Evolutionary conservation across 2,329 filamentous ascomycete genomes (phyloP).

Genomic region (Colletotrichum trifolii): DNA sequence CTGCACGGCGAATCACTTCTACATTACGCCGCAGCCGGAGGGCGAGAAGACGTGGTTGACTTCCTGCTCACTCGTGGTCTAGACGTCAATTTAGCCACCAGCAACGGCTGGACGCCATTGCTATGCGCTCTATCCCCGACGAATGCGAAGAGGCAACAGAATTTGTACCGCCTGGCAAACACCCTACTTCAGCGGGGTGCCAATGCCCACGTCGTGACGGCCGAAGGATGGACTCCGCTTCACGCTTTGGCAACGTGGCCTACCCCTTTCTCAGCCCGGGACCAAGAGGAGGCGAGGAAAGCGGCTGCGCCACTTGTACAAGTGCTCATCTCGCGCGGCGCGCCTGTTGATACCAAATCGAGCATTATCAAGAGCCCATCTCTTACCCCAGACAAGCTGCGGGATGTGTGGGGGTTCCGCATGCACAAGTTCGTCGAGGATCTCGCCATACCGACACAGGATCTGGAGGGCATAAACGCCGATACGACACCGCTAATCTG

Average conservation of each 20-base stretch:
- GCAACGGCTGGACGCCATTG: constrained; percentile 29
- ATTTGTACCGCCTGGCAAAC: constrained; percentile 11
- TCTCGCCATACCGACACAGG: constrained; percentile 5
- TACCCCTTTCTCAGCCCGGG: constrained; percentile 9
- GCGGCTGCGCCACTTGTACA: constrained; percentile 12
- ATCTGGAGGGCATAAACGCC: neutral
- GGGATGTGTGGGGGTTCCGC: constrained; percentile 26
- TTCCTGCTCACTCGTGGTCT: constrained; percentile 23
- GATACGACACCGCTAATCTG: constrained; percentile 22
- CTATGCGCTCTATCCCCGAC: constrained; percentile 32
- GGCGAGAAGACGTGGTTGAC: constrained; percentile 13
- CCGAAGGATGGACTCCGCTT: constrained; percentile 33
- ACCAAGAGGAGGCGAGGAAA: constrained; percentile 5
- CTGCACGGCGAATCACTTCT: constrained; percentile 26
- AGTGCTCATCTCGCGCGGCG: constrained; percentile 28
- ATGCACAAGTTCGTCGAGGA: constrained; percentile 22
- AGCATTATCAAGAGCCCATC: constrained; percentile 13
- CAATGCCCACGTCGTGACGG: constrained; percentile 27
- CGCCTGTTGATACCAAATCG: constrained; percentile 24
- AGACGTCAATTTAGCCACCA: constrained; percentile 20
- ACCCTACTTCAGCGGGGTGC: constrained; percentile 24
- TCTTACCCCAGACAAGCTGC: neutral
- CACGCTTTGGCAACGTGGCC: constrained; percentile 28
- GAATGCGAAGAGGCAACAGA: constrained; percentile 11
- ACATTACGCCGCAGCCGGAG: constrained; percentile 29